A percentile compares a stretch with the other conserved stretches of the same genome.
Evolutionary conservation across 805 yeast species (phyloP).

Genomic region (Sugiyamaella boreocaroliniensis): DNA sequence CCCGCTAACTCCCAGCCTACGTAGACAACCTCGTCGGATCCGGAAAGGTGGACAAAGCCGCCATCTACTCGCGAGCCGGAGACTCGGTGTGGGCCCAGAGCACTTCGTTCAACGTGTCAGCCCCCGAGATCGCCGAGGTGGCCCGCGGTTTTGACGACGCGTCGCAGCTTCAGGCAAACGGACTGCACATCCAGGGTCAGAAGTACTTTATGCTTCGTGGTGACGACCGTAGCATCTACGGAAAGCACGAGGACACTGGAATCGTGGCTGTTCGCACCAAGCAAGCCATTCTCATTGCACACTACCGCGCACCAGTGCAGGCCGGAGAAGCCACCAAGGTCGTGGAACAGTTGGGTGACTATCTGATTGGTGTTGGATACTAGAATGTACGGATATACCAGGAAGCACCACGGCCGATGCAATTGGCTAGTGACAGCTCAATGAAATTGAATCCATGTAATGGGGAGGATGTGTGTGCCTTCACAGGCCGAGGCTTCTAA

Average conservation of each 20-base stretch:
- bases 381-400: conserved; percentile 29
- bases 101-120: conserved; percentile 54
- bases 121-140: conserved; percentile 64
- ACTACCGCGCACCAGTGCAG: conserved; percentile 74
- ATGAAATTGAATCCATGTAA: not conserved
- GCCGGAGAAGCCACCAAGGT: conserved; percentile 94
- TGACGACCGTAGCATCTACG: conserved; percentile 89
- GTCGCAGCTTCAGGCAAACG: conserved; percentile 69
- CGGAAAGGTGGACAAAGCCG: conserved; percentile 85
- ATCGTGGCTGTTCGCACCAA: conserved; percentile 85
- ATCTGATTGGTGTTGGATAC: conserved; percentile 80
- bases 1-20: conserved; percentile 54
- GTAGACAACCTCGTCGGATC: conserved; percentile 88
- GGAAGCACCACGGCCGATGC: not conserved
- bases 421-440: not conserved
- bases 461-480: too few relatives aligned
- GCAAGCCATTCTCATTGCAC: conserved; percentile 90
- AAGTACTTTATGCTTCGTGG: conserved; percentile 86
- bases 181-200: conserved; percentile 76
- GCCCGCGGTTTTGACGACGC: conserved; percentile 80
- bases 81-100: conserved; percentile 92
- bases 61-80: conserved; percentile 89
- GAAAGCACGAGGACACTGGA: conserved; percentile 84
- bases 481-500: too few relatives aligned
- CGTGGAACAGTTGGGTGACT: conserved; percentile 93